These are phyloP conservation scores for Cryptosporidium baileyi DNA, from an alignment of 169 alveolate species.

Conservation along the genomic window DNA sequence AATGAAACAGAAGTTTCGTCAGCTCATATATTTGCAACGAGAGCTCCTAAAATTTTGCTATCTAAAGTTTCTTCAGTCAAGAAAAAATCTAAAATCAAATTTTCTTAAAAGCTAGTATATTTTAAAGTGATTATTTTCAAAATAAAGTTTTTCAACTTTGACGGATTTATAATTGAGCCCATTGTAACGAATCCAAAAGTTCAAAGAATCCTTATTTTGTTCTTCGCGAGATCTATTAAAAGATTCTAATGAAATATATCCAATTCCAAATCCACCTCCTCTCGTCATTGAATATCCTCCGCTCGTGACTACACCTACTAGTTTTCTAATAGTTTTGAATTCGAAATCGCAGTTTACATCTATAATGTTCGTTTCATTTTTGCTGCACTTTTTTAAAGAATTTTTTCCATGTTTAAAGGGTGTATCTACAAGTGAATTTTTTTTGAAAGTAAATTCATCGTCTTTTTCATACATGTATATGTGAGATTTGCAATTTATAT, in stretches of 20 bases:
- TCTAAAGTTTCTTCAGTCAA: conserved; percentile 35
- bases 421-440: background rate
- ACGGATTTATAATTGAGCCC: conserved; percentile 32
- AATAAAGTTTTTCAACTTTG: background rate
- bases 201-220: background rate
- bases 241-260: conserved; percentile 38
- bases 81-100: background rate
- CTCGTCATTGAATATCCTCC: conserved; percentile 49
- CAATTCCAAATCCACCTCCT: conserved; percentile 50
- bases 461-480: conserved; percentile 24
- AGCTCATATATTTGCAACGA: conserved; percentile 40
- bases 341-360: background rate
- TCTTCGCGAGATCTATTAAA: background rate
- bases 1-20: background rate
- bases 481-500: conserved; percentile 8
- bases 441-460: background rate
- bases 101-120: conserved; percentile 4
- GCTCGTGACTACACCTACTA: conserved; percentile 53
- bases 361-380: no score
- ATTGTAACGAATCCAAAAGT: conserved; percentile 38
- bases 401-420: conserved; percentile 13
- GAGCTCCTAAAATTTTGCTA: conserved; percentile 31
- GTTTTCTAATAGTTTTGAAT: conserved; percentile 2
- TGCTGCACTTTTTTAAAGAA: background rate
- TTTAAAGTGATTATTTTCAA: background rate